A percentile compares a stretch with the other conserved stretches of the same genome.
phyloP scores from a whole-genome alignment of 192 early-diverging fungal genomes.

The Mortierella claussenii region DNA sequence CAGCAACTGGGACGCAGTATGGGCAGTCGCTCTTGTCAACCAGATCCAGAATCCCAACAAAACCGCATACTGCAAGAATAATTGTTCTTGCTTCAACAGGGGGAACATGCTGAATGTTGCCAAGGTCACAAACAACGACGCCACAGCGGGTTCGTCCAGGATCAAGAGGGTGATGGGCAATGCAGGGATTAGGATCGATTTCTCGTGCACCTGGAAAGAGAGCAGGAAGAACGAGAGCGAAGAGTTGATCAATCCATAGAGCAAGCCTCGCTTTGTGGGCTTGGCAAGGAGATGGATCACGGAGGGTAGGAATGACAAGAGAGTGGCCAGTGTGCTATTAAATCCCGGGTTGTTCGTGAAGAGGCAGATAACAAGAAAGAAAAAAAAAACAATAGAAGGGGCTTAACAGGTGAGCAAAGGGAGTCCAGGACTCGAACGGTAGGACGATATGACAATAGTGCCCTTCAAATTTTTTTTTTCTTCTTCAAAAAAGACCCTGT shows the following conservation, averaged over 20 bases:
- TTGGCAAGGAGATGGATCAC: constrained; percentile 69
- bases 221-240: constrained; percentile 95
- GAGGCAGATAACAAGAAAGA: not conserved
- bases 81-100: constrained; percentile 79
- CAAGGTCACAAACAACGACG: constrained; percentile 77
- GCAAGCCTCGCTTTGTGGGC: constrained; percentile 65
- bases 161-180: constrained; percentile 82
- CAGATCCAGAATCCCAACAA: constrained; percentile 81
- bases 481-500: not conserved
- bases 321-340: constrained; percentile 71
- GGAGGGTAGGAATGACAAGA: constrained; percentile 78
- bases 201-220: constrained; percentile 99
- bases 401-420: no score
- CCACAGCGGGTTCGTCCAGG: constrained; percentile 70
- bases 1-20: constrained; percentile 13
- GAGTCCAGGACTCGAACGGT: not conserved
- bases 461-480: no score
- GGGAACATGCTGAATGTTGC: constrained; percentile 90
- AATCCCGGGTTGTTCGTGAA: not conserved
- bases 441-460: no score
- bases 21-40: constrained; percentile 50
- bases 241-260: constrained; percentile 78
- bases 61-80: constrained; percentile 78
- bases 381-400: not conserved
- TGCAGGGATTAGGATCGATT: constrained; percentile 90